These are phyloP conservation scores for Salix exigua DNA, from an alignment of 345 rosid species.

Conservation along the genomic window DNA sequence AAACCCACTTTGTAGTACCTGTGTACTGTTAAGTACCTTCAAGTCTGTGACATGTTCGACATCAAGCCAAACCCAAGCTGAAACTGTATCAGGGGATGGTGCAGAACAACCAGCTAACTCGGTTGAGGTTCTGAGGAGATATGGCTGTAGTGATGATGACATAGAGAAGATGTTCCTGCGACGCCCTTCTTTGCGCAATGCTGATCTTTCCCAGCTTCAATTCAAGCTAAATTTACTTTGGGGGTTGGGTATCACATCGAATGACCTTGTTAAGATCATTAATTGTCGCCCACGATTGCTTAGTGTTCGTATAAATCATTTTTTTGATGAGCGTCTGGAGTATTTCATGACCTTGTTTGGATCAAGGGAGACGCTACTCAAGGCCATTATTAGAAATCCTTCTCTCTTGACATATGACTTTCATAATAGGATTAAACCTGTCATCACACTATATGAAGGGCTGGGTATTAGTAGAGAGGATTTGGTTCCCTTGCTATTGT, in stretches of 20 bases:
- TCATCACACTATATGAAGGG: conserved; percentile 48
- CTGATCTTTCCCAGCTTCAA: conserved; percentile 42
- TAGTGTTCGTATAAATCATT: conserved; percentile 46
- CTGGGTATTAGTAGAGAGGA: conserved; percentile 49
- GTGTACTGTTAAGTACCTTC: neutral
- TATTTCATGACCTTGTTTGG: conserved; percentile 52
- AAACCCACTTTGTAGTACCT: neutral
- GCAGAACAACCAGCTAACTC: conserved; percentile 24
- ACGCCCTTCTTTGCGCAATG: conserved; percentile 53
- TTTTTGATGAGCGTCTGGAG: conserved; percentile 62
- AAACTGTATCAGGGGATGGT: conserved; percentile 5
- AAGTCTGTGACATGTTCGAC: conserved; percentile 59
- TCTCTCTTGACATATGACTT: conserved; percentile 71
- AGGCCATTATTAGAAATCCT: conserved; percentile 68
- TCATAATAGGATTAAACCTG: conserved; percentile 49
- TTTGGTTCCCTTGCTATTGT: conserved; percentile 55
- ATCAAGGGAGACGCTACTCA: conserved; percentile 52
- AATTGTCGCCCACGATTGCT: conserved; percentile 76
- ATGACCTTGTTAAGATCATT: conserved; percentile 75
- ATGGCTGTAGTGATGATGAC: conserved; percentile 73
- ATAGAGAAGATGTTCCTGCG: conserved; percentile 43
- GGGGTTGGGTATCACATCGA: conserved; percentile 48
- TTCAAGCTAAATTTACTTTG: conserved; percentile 52
- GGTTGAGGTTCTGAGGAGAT: conserved; percentile 40
- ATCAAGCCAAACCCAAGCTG: conserved; percentile 38